Evolutionary conservation across 768 basidiomycete genomes (phyloP).

Genomic region (Sarcodon sp.): DNA sequence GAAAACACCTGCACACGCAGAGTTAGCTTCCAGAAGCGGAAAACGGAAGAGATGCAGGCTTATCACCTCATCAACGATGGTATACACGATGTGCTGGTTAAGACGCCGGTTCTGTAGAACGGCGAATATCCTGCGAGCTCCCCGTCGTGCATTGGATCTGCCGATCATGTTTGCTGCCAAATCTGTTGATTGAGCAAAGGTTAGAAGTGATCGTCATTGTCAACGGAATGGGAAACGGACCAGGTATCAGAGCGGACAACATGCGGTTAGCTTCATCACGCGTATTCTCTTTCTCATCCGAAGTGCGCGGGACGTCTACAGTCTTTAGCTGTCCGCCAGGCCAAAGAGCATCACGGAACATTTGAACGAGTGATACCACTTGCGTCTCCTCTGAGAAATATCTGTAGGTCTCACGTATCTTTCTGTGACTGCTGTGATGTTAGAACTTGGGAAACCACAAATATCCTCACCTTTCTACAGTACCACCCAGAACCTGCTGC

Average conservation of each 20-base stretch:
- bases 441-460: slow-evolving; percentile 3
- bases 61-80: slow-evolving; percentile 78
- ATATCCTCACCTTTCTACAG: slow-evolving; percentile 74
- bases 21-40: not conserved
- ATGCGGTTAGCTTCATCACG: slow-evolving; percentile 84
- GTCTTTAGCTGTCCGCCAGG: slow-evolving; percentile 68
- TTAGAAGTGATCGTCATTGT: not conserved
- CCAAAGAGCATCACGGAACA: slow-evolving; percentile 72
- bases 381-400: slow-evolving; percentile 55
- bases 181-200: slow-evolving; percentile 33
- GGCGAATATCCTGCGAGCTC: slow-evolving; percentile 85
- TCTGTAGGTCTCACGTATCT: slow-evolving; percentile 73
- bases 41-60: not conserved
- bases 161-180: slow-evolving; percentile 97
- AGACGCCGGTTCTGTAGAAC: slow-evolving; percentile 90
- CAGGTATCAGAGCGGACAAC: slow-evolving; percentile 83
- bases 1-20: slow-evolving; percentile 32
- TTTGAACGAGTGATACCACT: slow-evolving; percentile 48
- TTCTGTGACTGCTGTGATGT: slow-evolving; percentile 30
- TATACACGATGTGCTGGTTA: slow-evolving; percentile 87
- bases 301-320: slow-evolving; percentile 49
- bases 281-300: slow-evolving; percentile 70
- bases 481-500: slow-evolving; percentile 91
- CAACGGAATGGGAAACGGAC: slow-evolving; percentile 22
- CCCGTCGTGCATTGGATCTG: slow-evolving; percentile 87